Evolutionary conservation across 2,329 filamentous ascomycete species (phyloP).

Genomic region (Pseudopyricularia cyperi): DNA sequence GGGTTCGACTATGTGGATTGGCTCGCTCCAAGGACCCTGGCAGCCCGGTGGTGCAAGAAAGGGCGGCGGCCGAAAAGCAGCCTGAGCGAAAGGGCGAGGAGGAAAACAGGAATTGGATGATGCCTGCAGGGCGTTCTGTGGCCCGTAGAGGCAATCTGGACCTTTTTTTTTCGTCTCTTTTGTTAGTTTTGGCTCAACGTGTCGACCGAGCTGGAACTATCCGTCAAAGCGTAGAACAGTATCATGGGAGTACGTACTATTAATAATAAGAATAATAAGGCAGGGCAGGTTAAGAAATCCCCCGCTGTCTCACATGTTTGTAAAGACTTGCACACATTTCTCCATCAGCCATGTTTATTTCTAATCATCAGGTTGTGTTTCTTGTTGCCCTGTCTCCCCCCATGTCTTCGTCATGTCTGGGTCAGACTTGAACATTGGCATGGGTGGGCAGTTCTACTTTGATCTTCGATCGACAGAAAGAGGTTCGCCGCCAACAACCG

Average conservation of each 20-base stretch:
- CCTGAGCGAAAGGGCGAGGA: neutral
- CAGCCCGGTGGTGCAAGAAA: neutral
- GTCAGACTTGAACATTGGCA: too few species aligned
- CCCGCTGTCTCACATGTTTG: too few species aligned
- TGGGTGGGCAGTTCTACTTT: too few species aligned
- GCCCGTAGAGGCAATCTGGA: neutral
- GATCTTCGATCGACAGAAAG: too few species aligned
- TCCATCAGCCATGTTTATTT: too few species aligned
- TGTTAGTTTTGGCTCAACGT: neutral
- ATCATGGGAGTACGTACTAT: too few species aligned
- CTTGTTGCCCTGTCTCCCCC: too few species aligned
- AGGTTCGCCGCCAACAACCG: neutral
- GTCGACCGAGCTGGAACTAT: neutral
- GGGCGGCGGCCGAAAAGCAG: neutral
- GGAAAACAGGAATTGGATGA: neutral
- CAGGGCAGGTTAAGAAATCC: too few species aligned
- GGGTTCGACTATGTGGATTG: neutral
- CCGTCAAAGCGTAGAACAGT: neutral
- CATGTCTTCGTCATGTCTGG: too few species aligned
- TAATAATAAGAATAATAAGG: too few species aligned
- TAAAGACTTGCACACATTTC: too few species aligned
- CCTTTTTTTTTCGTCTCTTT: neutral
- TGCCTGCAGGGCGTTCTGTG: neutral
- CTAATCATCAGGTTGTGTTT: too few species aligned
- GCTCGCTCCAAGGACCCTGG: neutral